Conservation (phyloP, 2,329 filamentous ascomycete genomes). For the Dothideomycetes sp. region DNA sequence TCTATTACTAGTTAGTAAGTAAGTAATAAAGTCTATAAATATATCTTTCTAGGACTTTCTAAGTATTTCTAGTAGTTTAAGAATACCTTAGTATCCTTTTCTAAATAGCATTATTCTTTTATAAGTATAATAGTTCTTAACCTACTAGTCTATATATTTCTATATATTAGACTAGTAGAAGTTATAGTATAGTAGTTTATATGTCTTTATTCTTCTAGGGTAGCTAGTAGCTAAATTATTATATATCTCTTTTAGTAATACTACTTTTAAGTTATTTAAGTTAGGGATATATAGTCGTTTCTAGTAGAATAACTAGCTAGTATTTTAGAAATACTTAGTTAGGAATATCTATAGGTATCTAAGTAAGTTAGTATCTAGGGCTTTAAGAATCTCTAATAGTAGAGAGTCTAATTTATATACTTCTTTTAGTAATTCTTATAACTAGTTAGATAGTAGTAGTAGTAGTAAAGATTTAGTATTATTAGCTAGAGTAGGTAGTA, state of each 20-base stretch:
- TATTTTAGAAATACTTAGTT: background rate
- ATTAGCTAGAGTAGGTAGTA: background rate
- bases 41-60: background rate
- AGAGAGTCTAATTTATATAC: background rate
- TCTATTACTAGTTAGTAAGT: background rate
- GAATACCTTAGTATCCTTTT: conserved; percentile 4
- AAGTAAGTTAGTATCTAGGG: background rate
- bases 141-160: background rate
- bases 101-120: conserved; percentile 1
- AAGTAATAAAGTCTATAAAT: conserved; percentile 1
- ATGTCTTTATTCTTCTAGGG: background rate
- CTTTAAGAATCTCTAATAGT: background rate
- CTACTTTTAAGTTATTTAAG: background rate
- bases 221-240: conserved; percentile 1
- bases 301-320: conserved; percentile 1
- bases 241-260: background rate
- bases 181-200: background rate
- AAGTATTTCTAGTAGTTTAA: conserved; percentile 1
- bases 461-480: background rate
- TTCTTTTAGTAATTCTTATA: conserved; percentile 3
- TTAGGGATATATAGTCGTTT: conserved; percentile 3
- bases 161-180: background rate
- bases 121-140: conserved; percentile 2
- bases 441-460: conserved; percentile 1
- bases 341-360: background rate